Evolutionary conservation across 176 grass and related monocot genomes (phyloP).

Genomic region (Carex scoparia): DNA sequence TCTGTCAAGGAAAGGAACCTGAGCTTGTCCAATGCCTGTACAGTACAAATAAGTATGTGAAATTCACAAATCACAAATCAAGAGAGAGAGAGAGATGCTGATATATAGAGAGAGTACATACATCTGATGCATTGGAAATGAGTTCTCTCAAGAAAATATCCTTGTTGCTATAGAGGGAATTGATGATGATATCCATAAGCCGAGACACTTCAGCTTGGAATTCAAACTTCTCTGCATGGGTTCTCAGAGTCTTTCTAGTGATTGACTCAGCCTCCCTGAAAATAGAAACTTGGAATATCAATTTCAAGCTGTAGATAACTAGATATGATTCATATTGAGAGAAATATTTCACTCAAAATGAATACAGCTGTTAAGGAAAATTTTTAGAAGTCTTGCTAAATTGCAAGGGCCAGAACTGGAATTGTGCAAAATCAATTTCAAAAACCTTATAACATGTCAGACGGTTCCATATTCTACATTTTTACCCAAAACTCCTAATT

Average conservation of each 20-base stretch:
- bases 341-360: not conserved
- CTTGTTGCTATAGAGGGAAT: constrained; percentile 99
- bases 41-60: not conserved
- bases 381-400: not conserved
- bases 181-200: constrained; percentile 98
- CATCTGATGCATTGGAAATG: constrained; percentile 97
- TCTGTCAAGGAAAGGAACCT: constrained; percentile 88
- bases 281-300: not conserved
- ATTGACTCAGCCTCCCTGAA: constrained; percentile 88
- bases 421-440: not conserved
- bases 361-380: not conserved
- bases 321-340: not conserved
- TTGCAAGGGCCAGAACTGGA: not conserved
- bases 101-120: constrained; percentile 12
- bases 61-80: not conserved
- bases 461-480: not conserved
- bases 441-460: not conserved
- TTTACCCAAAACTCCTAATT: not conserved
- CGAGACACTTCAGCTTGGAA: constrained; percentile 99
- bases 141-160: constrained; percentile 97
- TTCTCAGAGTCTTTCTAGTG: constrained; percentile 81
- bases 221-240: constrained; percentile 81
- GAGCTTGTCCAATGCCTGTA: constrained; percentile 93
- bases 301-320: not conserved
- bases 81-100: not conserved